Percentiles rank a stretch among this genome's conserved stretches.
Evolutionary conservation across 163 green algal species (phyloP).

Genomic region (Volvox carteri): DNA sequence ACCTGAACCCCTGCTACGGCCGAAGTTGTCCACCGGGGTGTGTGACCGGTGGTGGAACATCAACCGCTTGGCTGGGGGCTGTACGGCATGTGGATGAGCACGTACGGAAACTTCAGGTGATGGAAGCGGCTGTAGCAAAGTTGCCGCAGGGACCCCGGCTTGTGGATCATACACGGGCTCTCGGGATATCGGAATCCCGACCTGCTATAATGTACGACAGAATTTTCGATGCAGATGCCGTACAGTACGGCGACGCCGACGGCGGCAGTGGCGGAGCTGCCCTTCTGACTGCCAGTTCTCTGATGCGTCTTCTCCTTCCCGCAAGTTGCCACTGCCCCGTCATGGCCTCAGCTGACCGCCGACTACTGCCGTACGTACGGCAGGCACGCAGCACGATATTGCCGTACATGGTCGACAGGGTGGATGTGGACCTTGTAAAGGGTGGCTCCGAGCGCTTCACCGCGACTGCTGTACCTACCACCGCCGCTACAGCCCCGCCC

Average conservation of each 20-base stretch:
- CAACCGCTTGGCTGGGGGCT: too few relatives aligned
- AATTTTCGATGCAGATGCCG: not conserved
- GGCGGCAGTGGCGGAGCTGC: not conserved
- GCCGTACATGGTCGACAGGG: conserved; percentile 23
- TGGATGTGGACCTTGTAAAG: conserved; percentile 29
- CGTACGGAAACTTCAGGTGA: too few relatives aligned
- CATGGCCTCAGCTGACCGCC: not conserved
- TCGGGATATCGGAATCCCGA: too few relatives aligned
- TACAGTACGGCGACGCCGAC: not conserved
- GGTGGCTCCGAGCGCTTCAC: not conserved
- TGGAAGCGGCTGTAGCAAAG: too few relatives aligned
- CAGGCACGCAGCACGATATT: not conserved
- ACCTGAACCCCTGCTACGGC: not conserved
- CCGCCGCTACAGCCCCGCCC: not conserved
- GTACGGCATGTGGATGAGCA: too few relatives aligned
- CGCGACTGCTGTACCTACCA: not conserved
- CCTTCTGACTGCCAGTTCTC: not conserved
- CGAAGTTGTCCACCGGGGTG: not conserved
- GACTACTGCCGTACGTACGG: conserved; percentile 12
- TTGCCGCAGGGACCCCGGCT: too few relatives aligned
- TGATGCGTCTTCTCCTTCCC: conserved; percentile 11
- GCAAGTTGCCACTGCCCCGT: conserved; percentile 31
- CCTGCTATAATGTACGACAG: too few relatives aligned
- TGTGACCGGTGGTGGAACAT: too few relatives aligned
- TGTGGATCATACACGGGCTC: too few relatives aligned